phyloP scores from a whole-genome alignment of 768 basidiomycete species.

The Pisolithus microcarpus region DNA sequence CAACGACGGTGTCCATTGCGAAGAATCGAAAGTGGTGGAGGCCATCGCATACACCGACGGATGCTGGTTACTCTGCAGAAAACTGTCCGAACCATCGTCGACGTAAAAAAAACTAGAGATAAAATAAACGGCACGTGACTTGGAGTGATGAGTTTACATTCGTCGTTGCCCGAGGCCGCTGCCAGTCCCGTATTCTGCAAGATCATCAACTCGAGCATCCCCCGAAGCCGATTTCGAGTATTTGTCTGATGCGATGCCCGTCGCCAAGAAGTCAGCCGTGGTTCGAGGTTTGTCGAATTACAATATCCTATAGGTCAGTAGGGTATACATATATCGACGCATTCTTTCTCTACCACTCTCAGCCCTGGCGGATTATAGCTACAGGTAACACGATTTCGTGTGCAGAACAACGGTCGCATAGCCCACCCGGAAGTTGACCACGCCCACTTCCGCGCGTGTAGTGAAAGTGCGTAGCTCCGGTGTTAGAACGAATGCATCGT shows the following conservation, averaged over 20 bases:
- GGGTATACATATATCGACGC: no score
- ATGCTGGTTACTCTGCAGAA: no score
- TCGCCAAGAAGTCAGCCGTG: conserved; percentile 84
- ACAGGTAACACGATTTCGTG: not conserved
- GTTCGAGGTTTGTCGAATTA: conserved; percentile 73
- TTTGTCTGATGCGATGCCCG: conserved; percentile 65
- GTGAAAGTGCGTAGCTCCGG: no score
- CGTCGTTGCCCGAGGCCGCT: no score
- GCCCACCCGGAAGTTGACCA: conserved; percentile 67
- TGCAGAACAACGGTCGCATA: conserved; percentile 60
- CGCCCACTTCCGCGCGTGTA: no score
- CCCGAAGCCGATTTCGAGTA: conserved; percentile 23
- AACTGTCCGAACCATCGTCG: no score
- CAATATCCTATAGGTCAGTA: conserved; percentile 67
- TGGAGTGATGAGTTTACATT: no score
- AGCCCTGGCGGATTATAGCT: not conserved
- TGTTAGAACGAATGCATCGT: no score
- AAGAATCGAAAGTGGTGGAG: conserved; percentile 36
- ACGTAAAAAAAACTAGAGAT: no score
- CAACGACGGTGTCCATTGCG: conserved; percentile 71
- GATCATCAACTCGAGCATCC: conserved; percentile 59
- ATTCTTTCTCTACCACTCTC: not conserved
- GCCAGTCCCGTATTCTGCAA: conserved; percentile 98
- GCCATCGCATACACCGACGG: conserved; percentile 6
- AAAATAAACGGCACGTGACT: not conserved